These are phyloP conservation scores for Hibiscus syriacus DNA, from an alignment of 345 rosid genomes.

Conservation along the genomic window DNA sequence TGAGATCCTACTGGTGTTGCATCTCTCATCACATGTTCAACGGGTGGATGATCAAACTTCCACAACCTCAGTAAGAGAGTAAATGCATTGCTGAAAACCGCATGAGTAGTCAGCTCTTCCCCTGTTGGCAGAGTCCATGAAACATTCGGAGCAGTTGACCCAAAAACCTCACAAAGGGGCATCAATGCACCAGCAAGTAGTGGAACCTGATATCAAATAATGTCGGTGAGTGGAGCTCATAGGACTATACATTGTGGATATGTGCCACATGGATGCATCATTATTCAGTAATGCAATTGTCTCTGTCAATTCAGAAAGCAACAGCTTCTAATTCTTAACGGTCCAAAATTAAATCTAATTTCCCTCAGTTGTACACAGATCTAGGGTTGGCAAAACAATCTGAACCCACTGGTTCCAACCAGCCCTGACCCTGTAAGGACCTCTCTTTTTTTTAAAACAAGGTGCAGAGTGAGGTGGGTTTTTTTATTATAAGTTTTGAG, in stretches of 20 bases:
- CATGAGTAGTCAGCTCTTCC: conserved; percentile 68
- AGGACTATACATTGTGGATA: not conserved
- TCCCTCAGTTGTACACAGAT: not conserved
- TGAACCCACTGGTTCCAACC: not conserved
- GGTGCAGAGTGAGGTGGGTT: not conserved
- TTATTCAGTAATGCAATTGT: not conserved
- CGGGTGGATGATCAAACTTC: conserved; percentile 81
- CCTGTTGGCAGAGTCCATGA: conserved; percentile 69
- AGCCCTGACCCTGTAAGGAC: not conserved
- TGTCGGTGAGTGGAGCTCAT: not conserved
- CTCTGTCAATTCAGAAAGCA: not conserved
- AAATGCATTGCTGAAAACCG: conserved; percentile 85
- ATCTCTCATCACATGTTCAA: conserved; percentile 72
- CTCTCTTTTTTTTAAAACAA: not conserved
- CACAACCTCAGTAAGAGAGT: conserved; percentile 74
- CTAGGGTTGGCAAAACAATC: not conserved
- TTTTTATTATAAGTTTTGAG: too few relatives aligned
- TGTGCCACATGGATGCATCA: not conserved
- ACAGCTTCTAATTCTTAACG: not conserved
- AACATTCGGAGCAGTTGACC: conserved; percentile 51
- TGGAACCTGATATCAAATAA: conserved; percentile 44
- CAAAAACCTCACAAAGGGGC: conserved; percentile 93
- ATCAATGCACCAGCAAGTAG: conserved; percentile 78
- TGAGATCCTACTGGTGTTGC: conserved; percentile 60
- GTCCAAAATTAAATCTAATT: not conserved